Conservation (phyloP, 148 eudicot genomes). For the Chenopodium formosanum region DNA sequence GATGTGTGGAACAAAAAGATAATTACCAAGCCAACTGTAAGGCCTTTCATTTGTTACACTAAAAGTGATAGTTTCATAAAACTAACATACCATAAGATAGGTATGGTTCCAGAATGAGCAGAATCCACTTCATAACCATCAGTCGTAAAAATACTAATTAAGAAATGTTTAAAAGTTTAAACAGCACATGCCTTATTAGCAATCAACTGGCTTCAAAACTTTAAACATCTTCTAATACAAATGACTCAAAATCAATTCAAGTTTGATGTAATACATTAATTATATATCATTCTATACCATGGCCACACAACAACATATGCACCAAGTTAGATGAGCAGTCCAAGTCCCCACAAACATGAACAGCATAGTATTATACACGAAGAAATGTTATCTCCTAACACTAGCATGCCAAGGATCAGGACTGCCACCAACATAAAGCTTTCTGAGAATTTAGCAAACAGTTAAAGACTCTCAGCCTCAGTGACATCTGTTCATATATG, state of each 20-base stretch:
- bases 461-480: not conserved
- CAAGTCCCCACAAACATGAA: constrained; percentile 5
- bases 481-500: constrained; percentile 3
- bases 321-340: not conserved
- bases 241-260: not conserved
- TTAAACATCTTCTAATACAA: not conserved
- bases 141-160: not conserved
- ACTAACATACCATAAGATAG: not conserved
- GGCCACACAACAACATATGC: not conserved
- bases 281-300: not conserved
- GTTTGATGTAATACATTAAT: not conserved
- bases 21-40: not conserved
- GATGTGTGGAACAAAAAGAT: not conserved
- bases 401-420: not conserved
- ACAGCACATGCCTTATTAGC: not conserved
- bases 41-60: not conserved
- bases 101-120: not conserved
- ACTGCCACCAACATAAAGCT: not conserved
- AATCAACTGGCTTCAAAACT: not conserved
- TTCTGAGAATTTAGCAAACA: not conserved
- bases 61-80: not conserved
- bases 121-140: not conserved
- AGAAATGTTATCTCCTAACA: not conserved
- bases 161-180: not conserved
- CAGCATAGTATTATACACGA: not conserved